These are phyloP conservation scores for Grammothele lineata DNA, from an alignment of 768 basidiomycete genomes.

Conservation along the genomic window DNA sequence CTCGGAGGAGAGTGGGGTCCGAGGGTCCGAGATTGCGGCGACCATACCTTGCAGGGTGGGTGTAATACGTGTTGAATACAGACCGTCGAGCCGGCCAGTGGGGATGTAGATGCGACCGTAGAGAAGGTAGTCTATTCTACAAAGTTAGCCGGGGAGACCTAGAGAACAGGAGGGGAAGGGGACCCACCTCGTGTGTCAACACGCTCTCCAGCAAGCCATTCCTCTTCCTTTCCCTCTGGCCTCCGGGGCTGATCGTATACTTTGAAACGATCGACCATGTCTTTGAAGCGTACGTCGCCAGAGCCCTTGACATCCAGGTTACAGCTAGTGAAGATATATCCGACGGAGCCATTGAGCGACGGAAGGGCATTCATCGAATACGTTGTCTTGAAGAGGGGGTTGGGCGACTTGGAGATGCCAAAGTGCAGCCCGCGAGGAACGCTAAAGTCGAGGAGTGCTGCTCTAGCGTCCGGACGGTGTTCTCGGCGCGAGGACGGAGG, in stretches of 20 bases:
- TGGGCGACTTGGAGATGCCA: conserved; percentile 84
- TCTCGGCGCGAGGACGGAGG: background rate
- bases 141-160: too few relatives aligned
- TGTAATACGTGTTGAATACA: conserved; percentile 80
- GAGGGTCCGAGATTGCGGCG: conserved; percentile 81
- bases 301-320: conserved; percentile 69
- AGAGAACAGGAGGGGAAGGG: too few relatives aligned
- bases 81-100: conserved; percentile 80
- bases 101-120: conserved; percentile 93
- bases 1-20: conserved; percentile 43
- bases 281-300: conserved; percentile 73
- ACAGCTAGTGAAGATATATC: conserved; percentile 91
- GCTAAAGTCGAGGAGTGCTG: conserved; percentile 89
- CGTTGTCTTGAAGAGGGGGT: conserved; percentile 82
- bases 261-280: conserved; percentile 86
- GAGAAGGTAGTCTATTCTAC: conserved; percentile 74
- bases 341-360: conserved; percentile 86
- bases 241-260: conserved; percentile 76
- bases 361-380: conserved; percentile 93
- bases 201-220: conserved; percentile 76
- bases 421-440: conserved; percentile 79
- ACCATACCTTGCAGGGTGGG: conserved; percentile 78
- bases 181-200: conserved; percentile 70
- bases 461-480: conserved; percentile 6
- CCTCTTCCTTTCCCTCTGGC: conserved; percentile 76